These are phyloP conservation scores for Termitomyces sp. DNA, from an alignment of 768 basidiomycete genomes.

Conservation along the genomic window DNA sequence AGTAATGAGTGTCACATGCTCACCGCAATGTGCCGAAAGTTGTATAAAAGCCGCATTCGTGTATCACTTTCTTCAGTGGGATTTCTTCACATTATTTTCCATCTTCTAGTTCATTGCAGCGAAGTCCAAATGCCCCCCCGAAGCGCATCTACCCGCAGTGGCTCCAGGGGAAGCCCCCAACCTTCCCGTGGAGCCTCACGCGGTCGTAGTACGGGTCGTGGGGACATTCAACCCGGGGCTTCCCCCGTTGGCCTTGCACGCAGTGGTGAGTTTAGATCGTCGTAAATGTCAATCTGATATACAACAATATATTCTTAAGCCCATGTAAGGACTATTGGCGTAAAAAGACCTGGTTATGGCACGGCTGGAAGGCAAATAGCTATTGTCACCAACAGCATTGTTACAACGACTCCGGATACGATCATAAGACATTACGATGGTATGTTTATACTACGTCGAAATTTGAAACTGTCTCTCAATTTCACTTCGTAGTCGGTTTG, in stretches of 20 bases:
- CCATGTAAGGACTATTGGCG: slow-evolving; percentile 24
- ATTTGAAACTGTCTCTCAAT: not conserved
- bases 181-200: slow-evolving; percentile 15
- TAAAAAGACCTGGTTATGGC: slow-evolving; percentile 28
- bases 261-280: slow-evolving; percentile 23
- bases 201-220: slow-evolving; percentile 23
- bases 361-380: slow-evolving; percentile 22
- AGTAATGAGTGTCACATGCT: not conserved
- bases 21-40: not conserved
- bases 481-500: slow-evolving; percentile 13
- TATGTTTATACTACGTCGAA: slow-evolving; percentile 2
- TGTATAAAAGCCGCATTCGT: not conserved
- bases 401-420: slow-evolving; percentile 8
- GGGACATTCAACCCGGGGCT: slow-evolving; percentile 13
- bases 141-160: not conserved
- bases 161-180: slow-evolving; percentile 13
- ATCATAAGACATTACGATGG: slow-evolving; percentile 19
- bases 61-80: not conserved
- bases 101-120: not conserved
- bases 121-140: slow-evolving; percentile 2
- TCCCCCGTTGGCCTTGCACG: slow-evolving; percentile 17
- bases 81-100: not conserved
- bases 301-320: slow-evolving; percentile 15
- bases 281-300: not conserved
- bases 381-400: slow-evolving; percentile 18